These are phyloP conservation scores for Lentinula boryana DNA, from an alignment of 768 basidiomycete genomes.

Conservation along the genomic window DNA sequence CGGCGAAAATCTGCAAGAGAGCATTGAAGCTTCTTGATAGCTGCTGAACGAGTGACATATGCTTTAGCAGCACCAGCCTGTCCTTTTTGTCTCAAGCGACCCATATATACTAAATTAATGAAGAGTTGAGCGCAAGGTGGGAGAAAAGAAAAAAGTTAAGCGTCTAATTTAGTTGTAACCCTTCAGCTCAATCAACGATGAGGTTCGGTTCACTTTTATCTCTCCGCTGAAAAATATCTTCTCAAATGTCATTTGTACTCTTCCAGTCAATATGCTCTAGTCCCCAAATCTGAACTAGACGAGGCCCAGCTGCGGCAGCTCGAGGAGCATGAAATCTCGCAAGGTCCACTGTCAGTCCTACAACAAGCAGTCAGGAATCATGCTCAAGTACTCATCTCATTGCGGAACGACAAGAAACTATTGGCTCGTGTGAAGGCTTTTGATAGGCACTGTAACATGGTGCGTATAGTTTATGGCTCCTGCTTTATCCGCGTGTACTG, in stretches of 20 bases:
- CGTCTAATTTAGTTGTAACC: neutral
- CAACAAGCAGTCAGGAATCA: slow-evolving; percentile 75
- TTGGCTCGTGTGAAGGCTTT: slow-evolving; percentile 96
- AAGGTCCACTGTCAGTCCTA: slow-evolving; percentile 92
- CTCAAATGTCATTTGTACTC: slow-evolving; percentile 2
- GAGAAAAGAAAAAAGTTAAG: slow-evolving; percentile 4
- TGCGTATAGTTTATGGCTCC: slow-evolving; percentile 16
- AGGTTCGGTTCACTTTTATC: neutral
- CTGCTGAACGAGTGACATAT: slow-evolving; percentile 84
- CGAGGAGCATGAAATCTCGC: slow-evolving; percentile 98
- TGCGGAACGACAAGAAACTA: slow-evolving; percentile 98
- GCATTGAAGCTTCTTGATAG: slow-evolving; percentile 94
- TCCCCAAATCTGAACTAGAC: slow-evolving; percentile 95
- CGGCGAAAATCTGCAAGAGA: slow-evolving; percentile 95
- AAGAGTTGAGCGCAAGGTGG: neutral
- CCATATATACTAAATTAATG: slow-evolving; percentile 46
- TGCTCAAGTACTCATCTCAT: slow-evolving; percentile 73
- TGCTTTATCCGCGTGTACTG: neutral
- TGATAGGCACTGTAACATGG: slow-evolving; percentile 99
- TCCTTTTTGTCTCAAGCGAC: slow-evolving; percentile 76
- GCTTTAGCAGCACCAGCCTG: slow-evolving; percentile 90
- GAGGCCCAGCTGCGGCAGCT: slow-evolving; percentile 94
- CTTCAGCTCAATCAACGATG: neutral
- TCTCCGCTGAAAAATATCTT: neutral
- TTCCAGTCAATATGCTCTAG: slow-evolving; percentile 90